Base-by-base conservation (phyloP, 1,284 basidiomycete species). In the Boletus hoseneyae region DNA sequence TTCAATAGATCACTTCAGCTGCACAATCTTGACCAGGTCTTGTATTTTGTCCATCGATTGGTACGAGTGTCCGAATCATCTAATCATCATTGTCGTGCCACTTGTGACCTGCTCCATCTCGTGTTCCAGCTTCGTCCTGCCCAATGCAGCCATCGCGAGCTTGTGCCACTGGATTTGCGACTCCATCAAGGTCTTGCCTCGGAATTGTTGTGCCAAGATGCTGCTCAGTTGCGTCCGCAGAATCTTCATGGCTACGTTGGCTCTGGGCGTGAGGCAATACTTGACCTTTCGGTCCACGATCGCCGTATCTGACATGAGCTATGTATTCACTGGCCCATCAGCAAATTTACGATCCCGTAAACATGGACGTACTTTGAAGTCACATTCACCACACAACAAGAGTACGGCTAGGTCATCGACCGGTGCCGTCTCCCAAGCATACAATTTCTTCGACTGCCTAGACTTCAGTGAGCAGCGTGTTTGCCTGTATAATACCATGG, bases 361-460 rank as follows among this genome's bases (percentile, higher is more conserved):
- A 44, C 16, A 51, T 47, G 41, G 47, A 55, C 73, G 45, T 51
- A 90, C 91, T 78, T 90, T 94, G 72, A 91, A 88, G 55, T 99
- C 96, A 12, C 81, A 77, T 58, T 98, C 97, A 2, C 97, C 96
- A 57, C 95, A 98, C 0, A 98, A 72, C 21, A 98, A 73, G 16
- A 93, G 67, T 41, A 99, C 69, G 2, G 91, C 82, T 27, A 90
- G 71, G 60, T 97, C 92, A 53, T 97, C 89, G 5, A 93, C 83
- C 1, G 93, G 89, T 1, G 90, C 87, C 1, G 90, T 93, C 69
- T 99, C 97, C 93, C 94, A 97, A n/a, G 89, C 94, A 67, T 96
- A 99, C 27, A 98, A 71, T 68, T 85, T 90, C 72, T 89, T 93
- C 12, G 91, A 93, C 65, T 93, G 90, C 89, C 93, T 92, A 58